phyloP scores from a whole-genome alignment of 345 rosid species.

The Ceriops decandra region DNA sequence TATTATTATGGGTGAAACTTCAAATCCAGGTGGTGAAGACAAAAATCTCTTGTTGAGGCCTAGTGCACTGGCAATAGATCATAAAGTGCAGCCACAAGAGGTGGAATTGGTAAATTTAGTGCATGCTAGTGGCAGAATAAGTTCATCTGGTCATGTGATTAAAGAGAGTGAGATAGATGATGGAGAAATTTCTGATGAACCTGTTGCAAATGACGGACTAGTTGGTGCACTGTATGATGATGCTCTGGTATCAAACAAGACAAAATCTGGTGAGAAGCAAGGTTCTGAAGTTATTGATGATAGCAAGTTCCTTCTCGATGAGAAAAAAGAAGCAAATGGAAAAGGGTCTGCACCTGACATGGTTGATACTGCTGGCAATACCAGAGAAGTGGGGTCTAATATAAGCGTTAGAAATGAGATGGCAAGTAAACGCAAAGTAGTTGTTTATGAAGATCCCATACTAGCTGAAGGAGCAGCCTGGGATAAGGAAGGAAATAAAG shows the following conservation, averaged over 20 bases:
- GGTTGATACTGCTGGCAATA: slow-evolving; percentile 1
- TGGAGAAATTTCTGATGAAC: slow-evolving; percentile 53
- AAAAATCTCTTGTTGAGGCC: slow-evolving; percentile 7
- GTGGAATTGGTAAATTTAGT: slow-evolving; percentile 32
- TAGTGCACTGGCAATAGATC: slow-evolving; percentile 9
- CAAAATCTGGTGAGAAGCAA: slow-evolving; percentile 29
- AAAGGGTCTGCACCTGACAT: slow-evolving; percentile 15
- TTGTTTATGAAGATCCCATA: slow-evolving; percentile 18
- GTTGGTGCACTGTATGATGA: slow-evolving; percentile 26
- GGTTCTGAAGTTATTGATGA: slow-evolving; percentile 19
- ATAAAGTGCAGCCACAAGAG: slow-evolving; percentile 32
- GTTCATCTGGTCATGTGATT: slow-evolving; percentile 20
- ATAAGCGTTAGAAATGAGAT: slow-evolving; percentile 17
- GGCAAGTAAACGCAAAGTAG: slow-evolving; percentile 20
- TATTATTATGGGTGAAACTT: slow-evolving; percentile 20
- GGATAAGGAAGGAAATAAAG: slow-evolving; percentile 24
- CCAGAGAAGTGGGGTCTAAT: slow-evolving; percentile 13
- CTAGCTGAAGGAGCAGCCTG: slow-evolving; percentile 10
- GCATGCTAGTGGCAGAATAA: slow-evolving; percentile 15
- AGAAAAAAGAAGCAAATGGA: slow-evolving; percentile 16
- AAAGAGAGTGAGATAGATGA: slow-evolving; percentile 50
- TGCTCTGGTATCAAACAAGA: slow-evolving; percentile 21
- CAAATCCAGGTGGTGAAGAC: slow-evolving; percentile 20
- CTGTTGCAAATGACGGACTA: slow-evolving; percentile 15
- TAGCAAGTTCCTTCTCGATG: slow-evolving; percentile 16